Conservation (phyloP, 495 filamentous ascomycete species). For the Melanomma pulvis-pyrius region DNA sequence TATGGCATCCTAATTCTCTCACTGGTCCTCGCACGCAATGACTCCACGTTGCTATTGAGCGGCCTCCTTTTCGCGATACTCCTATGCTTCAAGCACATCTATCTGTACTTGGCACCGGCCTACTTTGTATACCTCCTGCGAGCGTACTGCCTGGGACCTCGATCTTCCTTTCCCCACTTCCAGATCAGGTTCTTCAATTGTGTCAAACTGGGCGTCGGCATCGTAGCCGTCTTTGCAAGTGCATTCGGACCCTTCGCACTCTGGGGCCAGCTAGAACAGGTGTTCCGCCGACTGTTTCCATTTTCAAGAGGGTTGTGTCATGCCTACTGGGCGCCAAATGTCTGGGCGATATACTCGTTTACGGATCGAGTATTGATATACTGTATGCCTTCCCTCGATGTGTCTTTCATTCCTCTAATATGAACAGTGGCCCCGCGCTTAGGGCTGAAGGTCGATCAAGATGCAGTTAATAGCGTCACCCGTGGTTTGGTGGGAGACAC, state of each 20-base stretch:
- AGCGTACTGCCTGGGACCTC: constrained; percentile 81
- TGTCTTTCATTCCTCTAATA: background rate
- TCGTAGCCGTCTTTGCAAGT: constrained; percentile 71
- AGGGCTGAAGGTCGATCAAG: constrained; percentile 68
- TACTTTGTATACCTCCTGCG: constrained; percentile 93
- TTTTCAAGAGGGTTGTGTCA: constrained; percentile 93
- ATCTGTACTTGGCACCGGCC: constrained; percentile 93
- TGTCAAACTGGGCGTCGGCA: constrained; percentile 75
- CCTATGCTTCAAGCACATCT: constrained; percentile 96
- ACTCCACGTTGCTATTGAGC: constrained; percentile 73
- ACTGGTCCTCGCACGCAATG: constrained; percentile 75
- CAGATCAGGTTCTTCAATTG: constrained; percentile 75
- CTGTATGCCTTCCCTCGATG: constrained; percentile 53
- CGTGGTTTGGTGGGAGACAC: constrained; percentile 94
- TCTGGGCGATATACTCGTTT: constrained; percentile 98
- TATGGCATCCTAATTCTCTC: constrained; percentile 88
- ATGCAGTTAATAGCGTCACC: constrained; percentile 84
- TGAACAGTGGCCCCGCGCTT: constrained; percentile 71
- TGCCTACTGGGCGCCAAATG: constrained; percentile 97
- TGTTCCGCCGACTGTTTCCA: constrained; percentile 84
- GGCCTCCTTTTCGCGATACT: constrained; percentile 82
- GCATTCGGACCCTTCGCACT: constrained; percentile 89
- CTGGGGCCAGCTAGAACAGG: constrained; percentile 84
- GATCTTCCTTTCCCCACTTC: constrained; percentile 67
- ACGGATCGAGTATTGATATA: constrained; percentile 78